Evolutionary conservation across 305 asterid species (phyloP), one percentile per base, ranked within the genome.

Genomic region (Fraxinus greggii): DNA sequence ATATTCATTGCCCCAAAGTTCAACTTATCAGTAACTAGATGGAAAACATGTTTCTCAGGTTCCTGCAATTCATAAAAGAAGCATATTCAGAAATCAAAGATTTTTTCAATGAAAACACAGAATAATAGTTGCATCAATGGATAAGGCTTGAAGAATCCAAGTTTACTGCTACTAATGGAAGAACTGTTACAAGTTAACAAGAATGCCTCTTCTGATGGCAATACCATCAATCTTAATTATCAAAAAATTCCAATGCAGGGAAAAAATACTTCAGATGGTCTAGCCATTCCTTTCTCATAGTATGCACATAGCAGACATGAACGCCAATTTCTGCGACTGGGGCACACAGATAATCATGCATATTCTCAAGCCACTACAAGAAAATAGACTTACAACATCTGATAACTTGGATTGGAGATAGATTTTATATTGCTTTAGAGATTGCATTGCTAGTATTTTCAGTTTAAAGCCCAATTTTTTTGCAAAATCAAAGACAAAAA

Each of bases 1-100:
- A 95, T 95, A 85, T 93, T 95, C 98, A 94, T 94, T 40, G 99
- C 99, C 36, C 97, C 99, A 87, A 94, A 95, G 90, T 95, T 95
- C 92, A 95, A 87, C 89, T 95, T 95, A 90, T 95, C 98, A 35
- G 97, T 94, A 78, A 95, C 99, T 33, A 95, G 98, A 90, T 95
- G 99, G 86, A 95, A 95, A 77, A 95, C 98, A 33, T 95, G 98
- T 81, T 95, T 93, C 90, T 87, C 94, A 72, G 99, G 98, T 77
- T 95, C 98, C 99, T 95, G 67, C 45, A 72, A 81, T 21, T 72
- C 45, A 78, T 51, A 70, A 80, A 29, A 51, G 29, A 69, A 23
- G 17, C 29, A 23, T 63, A 23, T 24, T 63, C 17, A 63, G 32
- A 21, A 24, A 63, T 63, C 32, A 9, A 7, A 23, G 17, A 2